Percentiles rank a stretch among this genome's conserved stretches.
phyloP scores from a whole-genome alignment of 1,284 basidiomycete genomes.

The Rhodofomes roseus region DNA sequence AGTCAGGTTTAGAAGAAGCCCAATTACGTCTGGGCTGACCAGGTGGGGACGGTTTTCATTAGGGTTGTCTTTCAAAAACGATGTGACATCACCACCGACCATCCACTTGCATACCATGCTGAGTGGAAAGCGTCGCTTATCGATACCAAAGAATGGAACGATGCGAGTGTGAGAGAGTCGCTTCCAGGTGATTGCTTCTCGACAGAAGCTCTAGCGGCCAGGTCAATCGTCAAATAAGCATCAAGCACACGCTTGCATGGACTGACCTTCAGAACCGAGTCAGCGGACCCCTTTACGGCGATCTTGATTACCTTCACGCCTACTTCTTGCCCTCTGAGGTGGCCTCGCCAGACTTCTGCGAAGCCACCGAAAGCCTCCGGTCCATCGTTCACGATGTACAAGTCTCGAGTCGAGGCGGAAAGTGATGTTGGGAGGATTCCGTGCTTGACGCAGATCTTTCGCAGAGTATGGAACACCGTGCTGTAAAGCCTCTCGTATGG shows the following conservation, averaged over 20 bases:
- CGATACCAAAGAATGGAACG: slow-evolving; percentile 5
- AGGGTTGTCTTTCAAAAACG: background rate
- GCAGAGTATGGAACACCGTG: background rate
- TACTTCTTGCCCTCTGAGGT: background rate
- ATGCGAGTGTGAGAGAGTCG: slow-evolving; percentile 7
- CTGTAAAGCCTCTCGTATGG: background rate
- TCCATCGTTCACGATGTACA: background rate
- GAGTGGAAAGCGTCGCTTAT: background rate
- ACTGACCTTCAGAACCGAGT: slow-evolving; percentile 1
- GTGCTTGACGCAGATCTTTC: background rate
- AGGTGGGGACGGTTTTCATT: slow-evolving; percentile 2
- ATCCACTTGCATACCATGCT: slow-evolving; percentile 4
- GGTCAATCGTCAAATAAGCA: background rate
- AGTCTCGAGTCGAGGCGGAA: background rate
- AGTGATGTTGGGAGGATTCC: background rate
- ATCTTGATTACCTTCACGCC: slow-evolving; percentile 1
- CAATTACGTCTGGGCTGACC: background rate
- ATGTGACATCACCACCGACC: background rate
- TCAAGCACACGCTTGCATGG: background rate
- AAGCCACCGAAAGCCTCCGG: slow-evolving; percentile 4
- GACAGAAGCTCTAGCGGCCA: slow-evolving; percentile 1
- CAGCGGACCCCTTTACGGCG: background rate
- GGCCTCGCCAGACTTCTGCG: slow-evolving; percentile 5
- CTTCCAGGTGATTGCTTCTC: slow-evolving; percentile 5
- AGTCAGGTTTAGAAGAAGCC: background rate